Conservation (phyloP, 2,329 filamentous ascomycete species). For the Diaporthe humulicola region DNA sequence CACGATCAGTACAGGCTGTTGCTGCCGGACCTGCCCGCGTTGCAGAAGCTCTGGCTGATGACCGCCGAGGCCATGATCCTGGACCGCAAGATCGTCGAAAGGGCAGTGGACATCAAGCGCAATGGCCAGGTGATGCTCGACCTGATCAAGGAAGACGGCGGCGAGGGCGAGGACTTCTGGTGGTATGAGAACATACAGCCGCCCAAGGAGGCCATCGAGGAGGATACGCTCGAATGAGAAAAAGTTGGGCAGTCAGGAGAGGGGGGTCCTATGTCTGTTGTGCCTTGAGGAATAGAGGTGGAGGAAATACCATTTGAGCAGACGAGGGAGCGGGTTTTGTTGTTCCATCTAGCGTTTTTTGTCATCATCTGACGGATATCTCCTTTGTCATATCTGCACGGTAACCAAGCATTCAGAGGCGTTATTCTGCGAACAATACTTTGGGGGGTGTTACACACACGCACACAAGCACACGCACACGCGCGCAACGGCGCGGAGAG, state of each 20-base stretch:
- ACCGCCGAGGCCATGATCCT: slow-evolving; percentile 74
- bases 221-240: slow-evolving; percentile 59
- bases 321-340: slow-evolving; percentile 15
- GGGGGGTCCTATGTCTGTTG: background rate
- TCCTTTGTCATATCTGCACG: slow-evolving; percentile 31
- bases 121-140: slow-evolving; percentile 74
- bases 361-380: slow-evolving; percentile 34
- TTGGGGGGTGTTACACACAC: background rate
- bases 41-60: slow-evolving; percentile 73
- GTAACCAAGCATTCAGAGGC: slow-evolving; percentile 37
- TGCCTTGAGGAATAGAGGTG: slow-evolving; percentile 14
- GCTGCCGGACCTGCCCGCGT: slow-evolving; percentile 66
- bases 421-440: slow-evolving; percentile 21
- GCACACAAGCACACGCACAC: slow-evolving; percentile 1
- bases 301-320: slow-evolving; percentile 22
- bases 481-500: slow-evolving; percentile 11
- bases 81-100: slow-evolving; percentile 69
- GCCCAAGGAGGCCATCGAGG: slow-evolving; percentile 63
- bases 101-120: slow-evolving; percentile 72
- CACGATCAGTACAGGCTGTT: slow-evolving; percentile 64
- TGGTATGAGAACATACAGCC: slow-evolving; percentile 69
- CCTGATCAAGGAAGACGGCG: slow-evolving; percentile 72
- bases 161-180: slow-evolving; percentile 73
- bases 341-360: background rate
- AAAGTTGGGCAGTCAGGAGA: slow-evolving; percentile 38